Conservation (phyloP, 305 asterid species). For the Fraxinus baroniana region DNA sequence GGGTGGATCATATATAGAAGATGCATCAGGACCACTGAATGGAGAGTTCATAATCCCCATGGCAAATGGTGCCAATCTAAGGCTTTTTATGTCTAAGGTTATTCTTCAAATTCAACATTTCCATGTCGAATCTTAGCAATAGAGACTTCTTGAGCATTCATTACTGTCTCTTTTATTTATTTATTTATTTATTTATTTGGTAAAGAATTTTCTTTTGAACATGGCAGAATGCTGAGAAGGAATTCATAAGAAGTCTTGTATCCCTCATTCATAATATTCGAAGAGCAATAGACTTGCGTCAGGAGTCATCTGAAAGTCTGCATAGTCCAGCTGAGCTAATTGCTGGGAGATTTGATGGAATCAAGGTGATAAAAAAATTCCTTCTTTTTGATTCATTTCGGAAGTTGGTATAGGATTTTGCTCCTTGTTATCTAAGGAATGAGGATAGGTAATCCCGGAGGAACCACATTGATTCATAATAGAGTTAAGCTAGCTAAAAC, state of each 20-base stretch:
- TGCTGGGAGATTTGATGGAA: conserved; percentile 76
- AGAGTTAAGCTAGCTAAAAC: neutral
- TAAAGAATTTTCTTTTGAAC: conserved; percentile 10
- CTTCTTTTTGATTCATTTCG: neutral
- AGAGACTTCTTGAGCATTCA: neutral
- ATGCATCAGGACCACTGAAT: conserved; percentile 41
- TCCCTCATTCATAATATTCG: conserved; percentile 49
- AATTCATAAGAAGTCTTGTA: conserved; percentile 55
- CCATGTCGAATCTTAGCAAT: neutral
- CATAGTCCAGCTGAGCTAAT: conserved; percentile 63
- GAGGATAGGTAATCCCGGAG: neutral
- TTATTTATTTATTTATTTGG: neutral
- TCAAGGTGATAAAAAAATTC: conserved; percentile 53
- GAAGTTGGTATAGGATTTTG: neutral
- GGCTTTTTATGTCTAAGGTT: conserved; percentile 80
- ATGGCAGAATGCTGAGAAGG: conserved; percentile 74
- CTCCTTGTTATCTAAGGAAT: neutral
- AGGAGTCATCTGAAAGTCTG: conserved; percentile 48
- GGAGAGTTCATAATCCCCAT: conserved; percentile 70
- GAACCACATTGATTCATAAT: neutral
- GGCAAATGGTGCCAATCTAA: conserved; percentile 55
- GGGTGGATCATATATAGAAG: conserved; percentile 80
- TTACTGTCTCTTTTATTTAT: conserved; percentile 5
- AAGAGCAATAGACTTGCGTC: conserved; percentile 54
- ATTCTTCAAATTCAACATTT: conserved; percentile 11